Evolutionary conservation across 306 rosid genomes (phyloP), one percentile per base, ranked within the genome.

Genomic region (Quercus glauca): DNA sequence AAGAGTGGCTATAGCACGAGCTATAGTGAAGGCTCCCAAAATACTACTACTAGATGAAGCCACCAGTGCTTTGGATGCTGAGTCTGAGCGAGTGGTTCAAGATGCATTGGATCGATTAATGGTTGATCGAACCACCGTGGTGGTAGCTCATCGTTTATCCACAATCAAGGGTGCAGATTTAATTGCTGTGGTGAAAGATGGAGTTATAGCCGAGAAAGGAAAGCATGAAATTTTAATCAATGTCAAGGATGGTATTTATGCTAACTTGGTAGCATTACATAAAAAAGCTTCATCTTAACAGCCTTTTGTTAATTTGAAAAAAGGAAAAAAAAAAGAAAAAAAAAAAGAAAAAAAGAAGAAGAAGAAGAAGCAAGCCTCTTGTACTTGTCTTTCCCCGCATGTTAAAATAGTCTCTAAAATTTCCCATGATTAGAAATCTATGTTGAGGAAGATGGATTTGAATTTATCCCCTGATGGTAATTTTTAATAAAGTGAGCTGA

Each of bases 21-120:
- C 95, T 9, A 87, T 87, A 21, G 80, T 90, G 45, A 89, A 87
- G 86, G 81, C 87, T 76, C 97, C 97, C 9, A 89, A 87, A 74
- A 83, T 92, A 61, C 73, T 92, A 35, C 73, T 92, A 10, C 83
- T 92, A 15, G 97, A 92, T 58, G 97, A 92, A 83, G 97, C 97
- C 1, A 90, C 97, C 0, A 89, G 96, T 79, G 96, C 97, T 45
- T 88, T 91, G 43, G 97, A 92, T 71, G 97, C 91, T 0, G 93
- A 92, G 71, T 91, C 96, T 0, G 96, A 92, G 78, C 82, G 86
- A 59, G 84, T 86, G 31, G 97, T 90, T 53, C 97, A 88, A 70
- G 91, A 88, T 86, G 93, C 97, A 51, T 83, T 92, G 19, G 97
- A 89, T 73, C 65, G 77, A 15, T 89, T 89, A 28, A 89, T 82